A percentile compares a stretch with the other conserved stretches of the same genome.
Conservation (phyloP, 306 rosid genomes). For the Ammopiptanthus mongolicus region DNA sequence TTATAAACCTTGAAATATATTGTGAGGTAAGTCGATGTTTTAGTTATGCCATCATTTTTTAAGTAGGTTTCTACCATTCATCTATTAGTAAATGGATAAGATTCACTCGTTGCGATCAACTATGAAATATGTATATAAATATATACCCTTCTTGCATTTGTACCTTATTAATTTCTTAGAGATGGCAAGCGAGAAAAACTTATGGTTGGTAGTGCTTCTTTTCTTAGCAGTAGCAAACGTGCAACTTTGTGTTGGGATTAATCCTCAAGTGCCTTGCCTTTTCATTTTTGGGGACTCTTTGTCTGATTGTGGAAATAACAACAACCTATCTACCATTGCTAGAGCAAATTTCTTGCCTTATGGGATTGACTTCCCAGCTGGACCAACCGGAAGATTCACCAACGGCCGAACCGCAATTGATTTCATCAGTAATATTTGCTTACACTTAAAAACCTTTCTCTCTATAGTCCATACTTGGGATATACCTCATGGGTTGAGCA, state of each 20-base stretch:
- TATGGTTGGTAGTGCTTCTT: neutral
- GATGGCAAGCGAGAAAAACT: neutral
- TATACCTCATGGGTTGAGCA: no score
- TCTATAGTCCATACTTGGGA: no score
- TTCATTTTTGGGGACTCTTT: constrained; percentile 65
- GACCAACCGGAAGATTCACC: constrained; percentile 52
- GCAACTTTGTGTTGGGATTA: neutral
- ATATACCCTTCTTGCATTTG: neutral
- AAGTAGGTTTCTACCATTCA: neutral
- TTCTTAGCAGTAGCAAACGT: neutral
- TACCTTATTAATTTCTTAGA: neutral
- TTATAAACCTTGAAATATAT: neutral
- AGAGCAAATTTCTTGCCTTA: constrained; percentile 43
- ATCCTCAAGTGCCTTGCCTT: constrained; percentile 37
- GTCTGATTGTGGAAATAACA: constrained; percentile 56
- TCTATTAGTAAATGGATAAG: neutral
- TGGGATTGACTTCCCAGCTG: constrained; percentile 42
- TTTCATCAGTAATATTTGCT: constrained; percentile 11
- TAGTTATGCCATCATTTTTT: neutral
- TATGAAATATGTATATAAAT: neutral
- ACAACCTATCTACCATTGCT: neutral
- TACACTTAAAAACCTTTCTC: no score
- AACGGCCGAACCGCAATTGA: constrained; percentile 43
- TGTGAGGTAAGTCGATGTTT: neutral
- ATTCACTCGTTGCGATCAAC: neutral